Evolutionary conservation across 169 alveolate species (phyloP), one percentile per base, ranked within the genome.

Genomic region (Ichthyophthirius multifiliis): DNA sequence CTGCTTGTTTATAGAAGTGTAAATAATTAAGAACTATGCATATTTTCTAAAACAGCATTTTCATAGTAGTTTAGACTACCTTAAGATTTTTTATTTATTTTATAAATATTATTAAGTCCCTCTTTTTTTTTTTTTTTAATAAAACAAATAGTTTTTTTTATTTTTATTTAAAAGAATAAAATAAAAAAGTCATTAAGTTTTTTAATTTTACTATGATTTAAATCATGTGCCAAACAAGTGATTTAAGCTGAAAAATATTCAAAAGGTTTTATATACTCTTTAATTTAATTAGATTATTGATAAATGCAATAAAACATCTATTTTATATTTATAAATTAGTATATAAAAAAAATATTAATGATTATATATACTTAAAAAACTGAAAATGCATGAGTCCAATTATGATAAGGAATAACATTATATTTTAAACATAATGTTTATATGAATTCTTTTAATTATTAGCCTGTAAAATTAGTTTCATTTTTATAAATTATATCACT

Each of bases 331-430:
- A 45, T n/a, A 45, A 6, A 45, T 6, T 6, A 4, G 13, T 16
- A 13, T n/a, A n/a, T n/a, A n/a, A n/a, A n/a, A n/a, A n/a, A n/a
- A n/a, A n/a, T n/a, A n/a, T n/a, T n/a, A n/a, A n/a, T n/a, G n/a
- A n/a, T n/a, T n/a, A n/a, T n/a, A n/a, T 45, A n/a, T 45, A 45
- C 43, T 62, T 76, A 41, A 20, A 62, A 48, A 39, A 76, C 48
- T 55, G 34, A 55, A 13, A 76, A 76, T n/a, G 83, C 83, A 55
- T 76, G 83, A 6, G 76, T 76, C 34, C 34, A 76, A 43, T 76
- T 76, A 62, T 76, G 83, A 63, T 76, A 76, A 37, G 83, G 76
- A 23, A 76, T 44, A 20, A 76, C 76, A 55, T 76, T 76, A 76
- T 76, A 76, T 30, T 76, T 76, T 37, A 62, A 13, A 10, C 43